Evolutionary conservation across 305 asterid species (phyloP).

Genomic region (Monarda citriodora): DNA sequence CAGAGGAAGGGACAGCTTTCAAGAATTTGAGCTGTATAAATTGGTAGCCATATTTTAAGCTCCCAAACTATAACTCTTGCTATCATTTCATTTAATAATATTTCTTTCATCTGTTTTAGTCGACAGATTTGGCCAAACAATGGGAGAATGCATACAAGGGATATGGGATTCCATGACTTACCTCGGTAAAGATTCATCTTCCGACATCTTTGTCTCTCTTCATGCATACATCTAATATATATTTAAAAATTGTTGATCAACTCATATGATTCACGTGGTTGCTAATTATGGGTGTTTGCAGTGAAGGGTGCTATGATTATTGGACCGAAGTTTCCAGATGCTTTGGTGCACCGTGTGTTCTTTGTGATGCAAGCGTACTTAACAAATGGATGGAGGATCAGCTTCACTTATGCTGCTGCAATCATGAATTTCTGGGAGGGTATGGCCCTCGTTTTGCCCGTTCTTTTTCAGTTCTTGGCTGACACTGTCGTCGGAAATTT

Average conservation of each 20-base stretch:
- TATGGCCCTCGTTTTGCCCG: conserved; percentile 17
- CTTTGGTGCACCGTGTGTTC: conserved; percentile 29
- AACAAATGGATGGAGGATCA: conserved; percentile 37
- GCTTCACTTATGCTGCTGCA: conserved; percentile 39
- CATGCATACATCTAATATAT: neutral
- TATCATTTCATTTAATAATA: neutral
- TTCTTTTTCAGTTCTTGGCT: conserved; percentile 28
- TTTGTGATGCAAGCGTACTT: conserved; percentile 42
- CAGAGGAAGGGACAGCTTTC: neutral
- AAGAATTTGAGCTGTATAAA: neutral
- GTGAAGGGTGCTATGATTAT: neutral
- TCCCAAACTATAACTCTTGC: neutral
- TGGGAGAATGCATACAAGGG: neutral
- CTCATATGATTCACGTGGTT: too few relatives aligned
- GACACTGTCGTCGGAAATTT: conserved; percentile 22
- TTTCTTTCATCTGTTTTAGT: neutral
- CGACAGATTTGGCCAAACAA: neutral
- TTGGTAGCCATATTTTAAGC: neutral
- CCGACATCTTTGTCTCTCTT: neutral
- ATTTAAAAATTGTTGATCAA: neutral
- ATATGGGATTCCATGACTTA: neutral
- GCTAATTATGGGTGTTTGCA: neutral
- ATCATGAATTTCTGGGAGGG: conserved; percentile 43
- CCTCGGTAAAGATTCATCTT: neutral
- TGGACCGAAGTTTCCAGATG: neutral